Conservation (phyloP, 1,284 basidiomycete species). For the Prillingera fragicola region DNA sequence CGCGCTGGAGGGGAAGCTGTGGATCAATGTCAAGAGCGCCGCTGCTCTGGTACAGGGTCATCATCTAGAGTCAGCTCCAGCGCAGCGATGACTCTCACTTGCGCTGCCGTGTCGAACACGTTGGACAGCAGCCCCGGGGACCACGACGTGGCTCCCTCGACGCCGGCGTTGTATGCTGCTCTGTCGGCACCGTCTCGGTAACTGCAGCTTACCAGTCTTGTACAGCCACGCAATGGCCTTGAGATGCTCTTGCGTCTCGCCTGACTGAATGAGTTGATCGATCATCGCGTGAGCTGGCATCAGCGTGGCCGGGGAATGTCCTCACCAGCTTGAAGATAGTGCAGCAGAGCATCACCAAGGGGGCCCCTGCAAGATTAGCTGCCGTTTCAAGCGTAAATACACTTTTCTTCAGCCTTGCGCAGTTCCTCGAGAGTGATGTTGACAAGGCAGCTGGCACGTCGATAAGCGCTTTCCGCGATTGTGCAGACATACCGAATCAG, state of each 20-base stretch:
- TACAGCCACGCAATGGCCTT: slow-evolving; percentile 14
- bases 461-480: not conserved
- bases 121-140: not conserved
- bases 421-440: slow-evolving; percentile 5
- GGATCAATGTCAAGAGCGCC: slow-evolving; percentile 7
- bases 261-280: not conserved
- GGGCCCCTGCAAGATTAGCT: not conserved
- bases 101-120: slow-evolving; percentile 7
- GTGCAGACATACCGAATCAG: slow-evolving; percentile 1
- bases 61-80: not conserved
- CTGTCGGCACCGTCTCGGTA: not conserved
- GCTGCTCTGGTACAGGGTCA: slow-evolving; percentile 1
- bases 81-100: not conserved
- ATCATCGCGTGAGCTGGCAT: not conserved
- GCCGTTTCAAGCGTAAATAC: slow-evolving; percentile 1
- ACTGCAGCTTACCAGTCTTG: slow-evolving; percentile 5
- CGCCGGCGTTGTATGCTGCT: slow-evolving; percentile 7
- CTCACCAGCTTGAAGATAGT: slow-evolving; percentile 1
- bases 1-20: slow-evolving; percentile 3
- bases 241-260: slow-evolving; percentile 1
- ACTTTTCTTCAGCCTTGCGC: not conserved
- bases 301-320: no score
- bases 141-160: slow-evolving; percentile 4
- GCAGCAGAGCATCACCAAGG: not conserved
- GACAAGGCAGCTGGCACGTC: slow-evolving; percentile 4